Evolutionary conservation across 495 filamentous ascomycete species (phyloP), one percentile per base, ranked within the genome.

Genomic region (Lineolata rhizophorae): DNA sequence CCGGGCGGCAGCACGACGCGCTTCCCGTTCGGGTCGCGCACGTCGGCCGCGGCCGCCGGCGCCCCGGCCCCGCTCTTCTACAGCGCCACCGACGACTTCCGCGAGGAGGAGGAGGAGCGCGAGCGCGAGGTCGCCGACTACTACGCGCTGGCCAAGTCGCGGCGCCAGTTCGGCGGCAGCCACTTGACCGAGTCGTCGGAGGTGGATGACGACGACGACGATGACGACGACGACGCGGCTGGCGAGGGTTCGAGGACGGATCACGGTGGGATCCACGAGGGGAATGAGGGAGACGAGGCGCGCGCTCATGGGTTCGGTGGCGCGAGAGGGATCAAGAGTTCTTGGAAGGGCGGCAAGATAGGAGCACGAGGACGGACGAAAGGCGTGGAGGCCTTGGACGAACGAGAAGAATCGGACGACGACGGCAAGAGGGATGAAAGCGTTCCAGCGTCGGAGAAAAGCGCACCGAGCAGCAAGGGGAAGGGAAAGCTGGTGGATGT

Each of bases 81-180:
- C 52, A 85, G 80, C 45, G 63, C 69, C 16, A 72, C 72, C 0
- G 77, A 82, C 50, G 75, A 81, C 40, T 81, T 80, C 39, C 65
- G 68, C 40, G 79, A 85, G 53, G 80, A 91, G 45, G 79, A 92
- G 47, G 82, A 94, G 32, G 84, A 97, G 47, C 75, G 78, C 38
- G 80, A 91, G 35, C 68, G 85, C 32, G 87, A 97, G 44, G 76
- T 84, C 11, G 81, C 84, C 10, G 87, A 97, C 51, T 73, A 81
- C 43, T 92, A 81, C 52, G 87, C 87, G 9, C 55, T 97, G 30
- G 81, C 94, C 51, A 60, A 70, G 32, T 94, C 84, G 45, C 65
- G 87, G 39, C 67, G 83, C 32, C 76, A 91, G 31, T 84, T 94
- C 48, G 83, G 80, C 16, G 64, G 70, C 12, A 76, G 75, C 47